These are phyloP conservation scores for Brasilioporus rufonigricans DNA, from an alignment of 768 basidiomycete species.

Conservation along the genomic window DNA sequence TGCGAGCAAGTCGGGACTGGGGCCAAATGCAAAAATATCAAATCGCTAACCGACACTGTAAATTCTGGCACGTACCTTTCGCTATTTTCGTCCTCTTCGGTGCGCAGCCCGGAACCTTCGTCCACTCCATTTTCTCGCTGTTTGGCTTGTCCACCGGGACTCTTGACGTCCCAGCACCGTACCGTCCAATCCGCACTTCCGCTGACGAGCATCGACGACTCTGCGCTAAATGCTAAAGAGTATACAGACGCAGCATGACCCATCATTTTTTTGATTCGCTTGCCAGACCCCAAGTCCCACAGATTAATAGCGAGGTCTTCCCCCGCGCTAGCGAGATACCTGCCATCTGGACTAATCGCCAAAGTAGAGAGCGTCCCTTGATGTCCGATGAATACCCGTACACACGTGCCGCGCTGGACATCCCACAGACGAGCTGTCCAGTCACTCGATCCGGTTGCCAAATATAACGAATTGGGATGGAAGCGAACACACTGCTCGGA, in stretches of 20 bases:
- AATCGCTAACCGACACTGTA: not conserved
- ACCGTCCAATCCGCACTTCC: constrained; percentile 96
- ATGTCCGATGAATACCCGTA: constrained; percentile 95
- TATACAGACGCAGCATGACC: constrained; percentile 90
- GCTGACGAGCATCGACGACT: constrained; percentile 87
- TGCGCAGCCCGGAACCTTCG: constrained; percentile 32
- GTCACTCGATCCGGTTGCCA: constrained; percentile 96
- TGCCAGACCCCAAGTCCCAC: constrained; percentile 96
- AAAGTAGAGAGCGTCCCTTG: constrained; percentile 83
- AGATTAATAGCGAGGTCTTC: constrained; percentile 93
- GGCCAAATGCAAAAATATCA: constrained; percentile 5
- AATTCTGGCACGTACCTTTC: constrained; percentile 62
- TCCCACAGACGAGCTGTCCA: constrained; percentile 98
- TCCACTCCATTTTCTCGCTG: constrained; percentile 52
- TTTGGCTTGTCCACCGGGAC: constrained; percentile 65
- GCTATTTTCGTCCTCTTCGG: constrained; percentile 49
- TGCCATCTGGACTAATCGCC: constrained; percentile 91
- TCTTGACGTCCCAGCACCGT: constrained; percentile 96
- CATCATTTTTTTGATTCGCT: constrained; percentile 92
- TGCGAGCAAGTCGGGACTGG: constrained; percentile 78
- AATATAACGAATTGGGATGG: constrained; percentile 96
- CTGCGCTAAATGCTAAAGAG: constrained; percentile 87
- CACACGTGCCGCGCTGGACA: constrained; percentile 90
- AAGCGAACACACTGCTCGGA: constrained; percentile 79
- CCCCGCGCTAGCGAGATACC: constrained; percentile 88